These are phyloP conservation scores for Colletotrichum gigasporum DNA, from an alignment of 2,329 filamentous ascomycete genomes.

Conservation along the genomic window DNA sequence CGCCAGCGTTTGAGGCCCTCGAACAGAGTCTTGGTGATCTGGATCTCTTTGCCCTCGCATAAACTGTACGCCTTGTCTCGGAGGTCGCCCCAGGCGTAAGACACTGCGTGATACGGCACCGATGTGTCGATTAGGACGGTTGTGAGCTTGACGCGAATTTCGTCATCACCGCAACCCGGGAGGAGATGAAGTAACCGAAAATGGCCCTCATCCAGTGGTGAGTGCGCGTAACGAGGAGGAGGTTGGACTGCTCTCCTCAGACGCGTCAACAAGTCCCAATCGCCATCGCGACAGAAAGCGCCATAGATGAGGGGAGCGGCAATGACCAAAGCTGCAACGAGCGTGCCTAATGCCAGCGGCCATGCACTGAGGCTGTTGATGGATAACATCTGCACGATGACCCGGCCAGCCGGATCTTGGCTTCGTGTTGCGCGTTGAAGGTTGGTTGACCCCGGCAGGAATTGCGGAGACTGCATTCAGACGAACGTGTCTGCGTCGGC, in stretches of 20 bases:
- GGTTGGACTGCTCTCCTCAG: not conserved
- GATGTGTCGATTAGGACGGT: not conserved
- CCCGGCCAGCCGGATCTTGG: not conserved
- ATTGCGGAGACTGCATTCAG: not conserved
- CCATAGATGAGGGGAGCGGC: not conserved
- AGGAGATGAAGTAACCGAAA: not conserved
- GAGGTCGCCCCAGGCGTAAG: not conserved
- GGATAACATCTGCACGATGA: not conserved
- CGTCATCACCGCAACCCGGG: not conserved
- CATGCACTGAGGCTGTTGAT: not conserved
- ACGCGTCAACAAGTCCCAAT: not conserved
- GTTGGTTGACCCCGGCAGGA: not conserved
- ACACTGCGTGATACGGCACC: conserved; percentile 1
- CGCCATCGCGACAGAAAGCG: not conserved
- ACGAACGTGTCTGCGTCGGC: not conserved
- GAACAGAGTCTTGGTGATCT: conserved; percentile 36
- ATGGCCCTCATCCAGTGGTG: not conserved
- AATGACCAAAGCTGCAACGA: not conserved
- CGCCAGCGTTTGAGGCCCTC: not conserved
- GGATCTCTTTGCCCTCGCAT: conserved; percentile 36
- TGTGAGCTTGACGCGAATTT: not conserved
- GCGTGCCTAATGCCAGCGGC: not conserved
- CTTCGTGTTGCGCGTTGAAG: too few species aligned
- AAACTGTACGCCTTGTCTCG: conserved; percentile 29
- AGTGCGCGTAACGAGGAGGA: not conserved